Base-by-base conservation (phyloP, 371 early-diverging fungal species). In the Mortierella sp. region DNA sequence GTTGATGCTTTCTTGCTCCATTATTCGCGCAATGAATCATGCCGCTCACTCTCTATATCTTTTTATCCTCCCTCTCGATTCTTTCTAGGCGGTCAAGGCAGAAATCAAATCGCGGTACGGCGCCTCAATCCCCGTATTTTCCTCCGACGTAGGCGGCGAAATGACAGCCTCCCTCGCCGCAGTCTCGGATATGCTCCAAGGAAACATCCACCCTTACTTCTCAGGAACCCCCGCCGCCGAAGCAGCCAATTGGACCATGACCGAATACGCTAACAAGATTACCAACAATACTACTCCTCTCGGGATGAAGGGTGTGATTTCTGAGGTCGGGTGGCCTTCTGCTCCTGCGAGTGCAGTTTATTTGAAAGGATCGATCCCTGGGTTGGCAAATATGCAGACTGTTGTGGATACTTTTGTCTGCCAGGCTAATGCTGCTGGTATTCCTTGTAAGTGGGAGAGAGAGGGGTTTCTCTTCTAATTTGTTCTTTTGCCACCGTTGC, bases 291-390 rank as follows among this genome's bases (percentile, higher is more conserved):
- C 88, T 0, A 80, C 78, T 14, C 52, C 54, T 11, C n/a, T 80
- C 11, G 83, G 81, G 8, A 48, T 81, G 54, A 75, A 82, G 28
- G 93, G 92, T n/a, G 88, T 91, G 16, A 91, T 94, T 42, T 93
- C 93, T 44, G 94, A 94, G 82, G 91, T 92, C 47, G 94, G 94
- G 31, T 94, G 94, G 94, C 94, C 94, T 24, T 90, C 91, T 24
- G 83, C 80, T 3, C 82, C 82, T 0, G 78, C 75, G 8, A 73
- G 73, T 44, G 78, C 82, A 9, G 68, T 82, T 6, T 75, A 79
- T 47, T 11, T 80, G 26, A 82, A 88, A 0, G 84, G 75, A 9
- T 91, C 93, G 6, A 89, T 90, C 9, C 91, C 94, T 6, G 89
- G 91, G 3, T 74, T 92, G 7, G 81, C 84, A 24, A 93, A 93